phyloP scores from a whole-genome alignment of 768 basidiomycete species.

The Polyporus arcularius region DNA sequence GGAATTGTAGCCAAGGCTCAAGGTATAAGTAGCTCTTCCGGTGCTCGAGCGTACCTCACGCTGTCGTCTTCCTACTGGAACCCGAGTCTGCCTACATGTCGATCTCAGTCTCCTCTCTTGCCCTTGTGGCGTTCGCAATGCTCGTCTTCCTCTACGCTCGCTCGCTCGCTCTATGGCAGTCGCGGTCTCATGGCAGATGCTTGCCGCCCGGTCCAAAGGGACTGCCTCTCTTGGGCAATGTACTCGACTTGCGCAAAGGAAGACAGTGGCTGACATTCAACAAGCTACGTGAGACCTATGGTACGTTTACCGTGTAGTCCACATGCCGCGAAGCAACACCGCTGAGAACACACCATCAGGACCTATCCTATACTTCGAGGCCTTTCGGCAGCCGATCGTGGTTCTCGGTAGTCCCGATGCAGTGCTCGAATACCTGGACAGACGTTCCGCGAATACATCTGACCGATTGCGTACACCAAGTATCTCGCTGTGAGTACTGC shows the following conservation, averaged over 20 bases:
- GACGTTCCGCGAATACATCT: conserved; percentile 18
- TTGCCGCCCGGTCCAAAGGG: conserved; percentile 24
- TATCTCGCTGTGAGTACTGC: conserved; percentile 13
- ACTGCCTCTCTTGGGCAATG: conserved; percentile 24
- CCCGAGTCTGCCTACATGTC: no score
- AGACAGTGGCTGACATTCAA: conserved; percentile 1
- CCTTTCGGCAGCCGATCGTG: conserved; percentile 5
- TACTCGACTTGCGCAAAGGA: conserved; percentile 18
- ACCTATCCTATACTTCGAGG: not conserved
- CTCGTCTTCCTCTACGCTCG: not conserved
- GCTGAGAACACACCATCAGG: not conserved
- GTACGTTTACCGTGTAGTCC: not conserved
- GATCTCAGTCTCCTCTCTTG: no score
- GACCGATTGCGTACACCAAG: conserved; percentile 16
- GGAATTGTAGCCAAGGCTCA: no score
- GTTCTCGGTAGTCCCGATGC: conserved; percentile 1
- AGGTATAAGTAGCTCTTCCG: no score
- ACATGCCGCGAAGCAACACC: not conserved
- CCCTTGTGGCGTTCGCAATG: not conserved
- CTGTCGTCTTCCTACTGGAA: no score
- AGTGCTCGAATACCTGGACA: conserved; percentile 15
- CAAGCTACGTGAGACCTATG: not conserved
- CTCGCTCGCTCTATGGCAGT: not conserved
- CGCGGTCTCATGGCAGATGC: not conserved
- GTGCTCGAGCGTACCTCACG: no score